These are phyloP conservation scores for sorghum (Sorghum bicolor) DNA, from an alignment of 176 grass and related monocot species.

Conservation along the genomic window Sorghum_bicolor_NCBIv3 NC_012871.2:64452501-64453000, in stretches of 20 bases:
- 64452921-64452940: not conserved
- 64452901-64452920: not conserved
- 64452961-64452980: conserved; percentile 5
- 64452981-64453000: not conserved
- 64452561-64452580: conserved; percentile 56
- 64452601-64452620: conserved; percentile 53
- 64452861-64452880: not conserved
- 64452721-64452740: conserved; percentile 52
- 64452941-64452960: not conserved
- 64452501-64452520: conserved; percentile 37
- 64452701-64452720: conserved; percentile 37
- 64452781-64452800: not conserved
- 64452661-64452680: conserved; percentile 38
- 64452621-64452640: conserved; percentile 50
- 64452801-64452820: not conserved
- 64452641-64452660: conserved; percentile 42
- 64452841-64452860: not conserved
- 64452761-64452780: not conserved
- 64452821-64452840: not conserved
- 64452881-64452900: not conserved
- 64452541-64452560: conserved; percentile 51
- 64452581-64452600: conserved; percentile 49
- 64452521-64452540: conserved; percentile 54
- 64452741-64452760: conserved; percentile 29
- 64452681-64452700: not conserved